Base-by-base conservation (phyloP, 1,139 yeast genomes). In the Zygosaccharomyces pseudobailii region DNA sequence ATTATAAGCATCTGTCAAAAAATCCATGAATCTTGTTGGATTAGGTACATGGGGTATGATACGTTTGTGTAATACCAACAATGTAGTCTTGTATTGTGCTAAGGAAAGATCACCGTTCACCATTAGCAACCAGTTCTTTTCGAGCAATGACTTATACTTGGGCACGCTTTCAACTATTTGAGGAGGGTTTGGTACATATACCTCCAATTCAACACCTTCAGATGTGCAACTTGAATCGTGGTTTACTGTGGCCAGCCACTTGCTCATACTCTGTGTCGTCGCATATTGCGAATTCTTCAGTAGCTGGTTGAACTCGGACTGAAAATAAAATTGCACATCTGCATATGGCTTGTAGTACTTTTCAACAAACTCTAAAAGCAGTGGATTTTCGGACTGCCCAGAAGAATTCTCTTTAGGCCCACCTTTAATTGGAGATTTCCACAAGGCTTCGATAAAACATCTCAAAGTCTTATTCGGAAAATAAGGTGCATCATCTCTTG, bases 21-120 rank as follows among this genome's bases (percentile, higher is more conserved):
- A 92, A 68, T 92, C 98, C 96, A 92, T 88, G 44, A 92, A 71
- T 53, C 79, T 75, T 43, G 87, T 86, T 2, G 97, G 96, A 54
- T 82, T 83, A 36, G 80, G 75, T 76, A 89, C 78, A 61, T 75
- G 78, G 36, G 97, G 97, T 33, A 92, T 83, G 43, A 92, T 75
- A 53, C 95, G 72, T 63, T 87, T 88, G 67, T 92, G 97, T 56
- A 92, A 66, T 5, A 89, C 76, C 6, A 79, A 70, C 46, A 92
- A 72, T 2, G 84, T 73, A 0, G 83, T 71, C 65, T 87, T 87
- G 67, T 85, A 84, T 64, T 88, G 95, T 6, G 61, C 67, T 3
- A 56, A 53, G 1, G 73, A 62, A 10, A 80, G 65, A 3, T 74
- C 69, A 49, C 71, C 69, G 36, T 73, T 70, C 57, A 90, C 71